Base-by-base conservation (phyloP, 768 basidiomycete genomes). In the Stropharia rugosoannulata region DNA sequence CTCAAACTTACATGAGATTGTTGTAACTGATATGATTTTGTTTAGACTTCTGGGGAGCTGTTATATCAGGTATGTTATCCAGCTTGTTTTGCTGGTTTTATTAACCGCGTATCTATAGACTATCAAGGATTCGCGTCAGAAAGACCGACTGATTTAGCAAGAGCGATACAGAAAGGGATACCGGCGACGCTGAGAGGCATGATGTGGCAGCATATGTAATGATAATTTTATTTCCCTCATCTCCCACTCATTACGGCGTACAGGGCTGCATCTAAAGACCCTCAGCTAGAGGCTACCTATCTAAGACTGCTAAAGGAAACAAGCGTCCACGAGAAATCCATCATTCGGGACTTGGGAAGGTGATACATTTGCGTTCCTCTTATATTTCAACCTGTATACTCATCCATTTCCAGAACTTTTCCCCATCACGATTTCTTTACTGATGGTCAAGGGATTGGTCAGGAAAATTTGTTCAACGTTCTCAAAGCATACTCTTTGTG, bases 391-490 rank as follows among this genome's bases (percentile, higher is more conserved):
- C 43, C 29, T 57, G 38, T 41, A 22, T 16, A 54, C 8, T 49
- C 18, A 49, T 42, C 58, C 36, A 56, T 41, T 42, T 49, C 16
- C 59, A 90, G 93, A 68, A 99, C 97, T 3, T 98, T 99, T 73
- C 97, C 97, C 22, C 91, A 95, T 67, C 95, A 98, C 64, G 89
- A 91, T 44, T 98, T 93, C 75, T 99, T 98, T 70, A 93, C 85
- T 41, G 91, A 97, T 62, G 94, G 89, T 2, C 90, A 91, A 63
- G 97, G 96, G 8, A 89, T 95, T 25, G 97, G 97, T 2, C 95
- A 98, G 69, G 96, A 98, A 71, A 95, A 96, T 65, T 72, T 99
- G 36, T 98, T 98, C 76, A 98, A 98, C 66, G 95, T 99, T 36
- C 79, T 98, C 32, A 98, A 98, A 69, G 97, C 97, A 9, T 99